Conservation (phyloP, 129 eudicot species). For the Centrapalus pauciflorus region DNA sequence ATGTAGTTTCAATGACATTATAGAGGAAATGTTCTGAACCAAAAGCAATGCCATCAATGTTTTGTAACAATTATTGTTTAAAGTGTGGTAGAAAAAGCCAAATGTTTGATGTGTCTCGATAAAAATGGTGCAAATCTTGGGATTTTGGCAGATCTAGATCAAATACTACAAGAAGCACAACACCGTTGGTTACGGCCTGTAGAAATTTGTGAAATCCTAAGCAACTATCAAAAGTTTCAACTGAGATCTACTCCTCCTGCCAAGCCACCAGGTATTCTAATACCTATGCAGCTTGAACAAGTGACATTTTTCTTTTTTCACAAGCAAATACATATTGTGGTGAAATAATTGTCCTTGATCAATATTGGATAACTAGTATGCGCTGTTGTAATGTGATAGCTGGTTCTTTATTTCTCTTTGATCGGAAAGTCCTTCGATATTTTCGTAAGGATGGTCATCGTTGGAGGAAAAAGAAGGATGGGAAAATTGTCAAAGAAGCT, state of each 20-base stretch:
- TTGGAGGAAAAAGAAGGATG: slow-evolving; percentile 65
- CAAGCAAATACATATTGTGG: background rate
- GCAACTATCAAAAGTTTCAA: slow-evolving; percentile 13
- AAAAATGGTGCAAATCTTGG: background rate
- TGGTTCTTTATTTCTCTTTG: slow-evolving; percentile 55
- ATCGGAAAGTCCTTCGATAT: slow-evolving; percentile 35
- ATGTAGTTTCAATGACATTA: too few species aligned
- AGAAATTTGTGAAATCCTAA: slow-evolving; percentile 35
- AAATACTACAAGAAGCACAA: slow-evolving; percentile 28
- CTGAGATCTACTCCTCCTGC: slow-evolving; percentile 16
- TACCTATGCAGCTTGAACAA: background rate
- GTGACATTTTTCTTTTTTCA: too few species aligned
- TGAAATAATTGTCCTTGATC: too few species aligned
- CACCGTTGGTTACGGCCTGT: slow-evolving; percentile 35
- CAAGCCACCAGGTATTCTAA: slow-evolving; percentile 31
- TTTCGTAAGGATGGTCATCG: slow-evolving; percentile 54
- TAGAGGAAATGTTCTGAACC: too few species aligned
- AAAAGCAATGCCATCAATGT: too few species aligned
- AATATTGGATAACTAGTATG: background rate
- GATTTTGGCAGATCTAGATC: slow-evolving; percentile 27
- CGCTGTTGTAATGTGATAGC: slow-evolving; percentile 4
- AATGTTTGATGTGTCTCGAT: background rate
- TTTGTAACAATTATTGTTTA: background rate
- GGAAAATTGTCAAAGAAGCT: slow-evolving; percentile 49
- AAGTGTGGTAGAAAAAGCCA: too few species aligned